Evolutionary conservation across 2,329 filamentous ascomycete species (phyloP).

Genomic region (Taxawa tesnikishii): DNA sequence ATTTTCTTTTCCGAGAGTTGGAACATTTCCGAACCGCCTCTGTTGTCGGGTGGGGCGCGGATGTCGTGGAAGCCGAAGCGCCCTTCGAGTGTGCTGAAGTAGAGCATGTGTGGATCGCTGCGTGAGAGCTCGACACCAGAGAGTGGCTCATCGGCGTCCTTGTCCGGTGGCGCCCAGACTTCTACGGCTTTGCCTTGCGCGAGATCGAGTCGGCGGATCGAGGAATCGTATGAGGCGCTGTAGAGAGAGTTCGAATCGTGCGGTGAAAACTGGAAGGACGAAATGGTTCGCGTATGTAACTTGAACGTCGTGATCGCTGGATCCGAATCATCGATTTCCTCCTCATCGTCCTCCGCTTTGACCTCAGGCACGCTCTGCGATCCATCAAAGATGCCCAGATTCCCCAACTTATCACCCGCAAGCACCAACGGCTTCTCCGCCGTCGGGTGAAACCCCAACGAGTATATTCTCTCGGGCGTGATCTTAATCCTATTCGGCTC

Average conservation of each 20-base stretch:
- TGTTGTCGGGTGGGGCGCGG: constrained; percentile 43
- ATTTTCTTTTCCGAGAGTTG: constrained; percentile 84
- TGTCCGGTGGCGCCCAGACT: constrained; percentile 62
- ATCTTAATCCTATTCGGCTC: constrained; percentile 76
- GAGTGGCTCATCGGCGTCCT: constrained; percentile 61
- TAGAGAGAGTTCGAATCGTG: constrained; percentile 64
- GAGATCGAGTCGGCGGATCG: constrained; percentile 76
- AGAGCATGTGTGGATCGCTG: constrained; percentile 58
- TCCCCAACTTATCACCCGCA: constrained; percentile 87
- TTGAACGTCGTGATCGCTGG: constrained; percentile 85
- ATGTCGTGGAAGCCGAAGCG: constrained; percentile 71
- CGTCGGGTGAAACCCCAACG: constrained; percentile 78
- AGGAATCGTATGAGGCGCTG: constrained; percentile 85
- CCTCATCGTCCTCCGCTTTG: constrained; percentile 42
- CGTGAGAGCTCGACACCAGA: constrained; percentile 72
- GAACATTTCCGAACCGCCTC: constrained; percentile 48
- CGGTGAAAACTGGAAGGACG: constrained; percentile 67
- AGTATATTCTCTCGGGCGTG: constrained; percentile 76
- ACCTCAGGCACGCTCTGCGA: constrained; percentile 48
- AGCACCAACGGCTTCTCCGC: constrained; percentile 79
- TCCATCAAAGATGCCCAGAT: constrained; percentile 81
- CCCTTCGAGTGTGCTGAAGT: constrained; percentile 81
- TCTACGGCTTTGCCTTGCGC: constrained; percentile 68
- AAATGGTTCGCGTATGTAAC: constrained; percentile 78
- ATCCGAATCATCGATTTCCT: constrained; percentile 53